phyloP scores from a whole-genome alignment of 1,284 basidiomycete genomes.

The Ceratobasidium theobromae region DNA sequence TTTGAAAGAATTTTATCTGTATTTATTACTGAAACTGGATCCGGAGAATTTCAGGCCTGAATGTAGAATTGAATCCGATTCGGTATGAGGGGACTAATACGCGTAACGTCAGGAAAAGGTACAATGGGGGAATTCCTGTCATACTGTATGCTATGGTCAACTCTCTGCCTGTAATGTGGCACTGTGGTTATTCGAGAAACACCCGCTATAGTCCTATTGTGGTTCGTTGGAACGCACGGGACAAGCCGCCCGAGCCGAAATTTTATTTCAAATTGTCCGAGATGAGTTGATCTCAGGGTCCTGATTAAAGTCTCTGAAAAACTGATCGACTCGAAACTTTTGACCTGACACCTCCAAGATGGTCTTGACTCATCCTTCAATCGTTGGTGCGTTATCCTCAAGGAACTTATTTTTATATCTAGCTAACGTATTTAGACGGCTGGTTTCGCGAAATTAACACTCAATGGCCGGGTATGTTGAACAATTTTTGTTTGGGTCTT shows the following conservation, averaged over 20 bases:
- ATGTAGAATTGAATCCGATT: no score
- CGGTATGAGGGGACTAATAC: neutral
- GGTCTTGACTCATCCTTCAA: constrained; percentile 35
- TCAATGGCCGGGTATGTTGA: constrained; percentile 82
- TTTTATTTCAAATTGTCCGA: constrained; percentile 19
- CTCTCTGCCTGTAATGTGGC: no score
- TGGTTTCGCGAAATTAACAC: constrained; percentile 98
- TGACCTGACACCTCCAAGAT: constrained; percentile 13
- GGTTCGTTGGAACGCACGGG: no score
- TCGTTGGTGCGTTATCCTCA: constrained; percentile 12
- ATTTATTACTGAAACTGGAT: neutral
- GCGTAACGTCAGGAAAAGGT: no score
- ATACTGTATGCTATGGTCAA: no score
- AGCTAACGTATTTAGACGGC: constrained; percentile 64
- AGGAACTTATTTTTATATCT: neutral
- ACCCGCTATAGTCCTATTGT: no score
- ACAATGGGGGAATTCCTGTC: no score
- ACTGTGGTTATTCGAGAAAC: no score
- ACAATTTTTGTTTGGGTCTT: neutral
- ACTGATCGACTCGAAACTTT: constrained; percentile 25
- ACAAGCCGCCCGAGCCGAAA: no score
- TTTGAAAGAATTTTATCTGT: neutral
- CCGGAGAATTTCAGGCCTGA: neutral
- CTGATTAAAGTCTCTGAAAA: constrained; percentile 12
- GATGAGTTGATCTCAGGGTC: constrained; percentile 23